Evolutionary conservation across 371 early-diverging fungal species (phyloP).

Genomic region (Apophysomyces trapeziformis): DNA sequence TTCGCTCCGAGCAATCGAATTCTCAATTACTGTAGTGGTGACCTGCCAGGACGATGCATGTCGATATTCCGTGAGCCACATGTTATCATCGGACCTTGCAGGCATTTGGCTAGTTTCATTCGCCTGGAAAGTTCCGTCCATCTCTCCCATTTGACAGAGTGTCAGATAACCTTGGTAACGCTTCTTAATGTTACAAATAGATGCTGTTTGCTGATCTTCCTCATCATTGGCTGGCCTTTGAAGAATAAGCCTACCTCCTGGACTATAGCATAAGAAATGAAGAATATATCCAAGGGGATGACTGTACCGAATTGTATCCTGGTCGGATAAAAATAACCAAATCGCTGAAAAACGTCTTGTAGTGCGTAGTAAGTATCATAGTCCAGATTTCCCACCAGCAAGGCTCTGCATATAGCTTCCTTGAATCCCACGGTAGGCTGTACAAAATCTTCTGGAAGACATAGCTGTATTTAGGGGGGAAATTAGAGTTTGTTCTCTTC

Average conservation of each 20-base stretch:
- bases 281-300: neutral
- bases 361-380: neutral
- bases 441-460: neutral
- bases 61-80: no score
- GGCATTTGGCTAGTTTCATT: no score
- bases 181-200: no score
- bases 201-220: no score
- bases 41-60: no score
- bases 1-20: no score
- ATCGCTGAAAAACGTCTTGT: neutral
- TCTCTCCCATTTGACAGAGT: no score
- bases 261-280: neutral
- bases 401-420: neutral
- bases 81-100: no score
- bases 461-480: neutral
- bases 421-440: neutral
- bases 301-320: neutral
- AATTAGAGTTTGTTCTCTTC: neutral
- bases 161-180: no score
- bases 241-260: neutral
- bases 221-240: neutral
- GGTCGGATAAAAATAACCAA: neutral
- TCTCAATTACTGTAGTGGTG: no score
- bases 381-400: neutral
- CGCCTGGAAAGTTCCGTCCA: no score